These are phyloP conservation scores for Blastomyces parvus DNA, from an alignment of 2,329 filamentous ascomycete species.

Conservation along the genomic window DNA sequence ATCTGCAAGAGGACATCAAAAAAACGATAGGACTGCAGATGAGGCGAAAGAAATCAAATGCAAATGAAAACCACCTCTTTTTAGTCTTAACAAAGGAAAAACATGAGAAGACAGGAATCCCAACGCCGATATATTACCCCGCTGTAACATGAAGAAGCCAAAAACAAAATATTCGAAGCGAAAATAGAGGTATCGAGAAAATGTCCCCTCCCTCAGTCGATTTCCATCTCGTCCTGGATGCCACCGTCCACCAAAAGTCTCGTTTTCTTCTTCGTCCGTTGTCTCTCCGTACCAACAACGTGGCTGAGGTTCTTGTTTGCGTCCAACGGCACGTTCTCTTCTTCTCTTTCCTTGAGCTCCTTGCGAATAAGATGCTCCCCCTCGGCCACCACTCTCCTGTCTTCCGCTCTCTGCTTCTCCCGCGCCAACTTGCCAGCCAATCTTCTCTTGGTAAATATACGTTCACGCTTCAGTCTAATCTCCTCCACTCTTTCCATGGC, in stretches of 20 bases:
- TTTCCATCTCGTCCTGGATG: slow-evolving; percentile 39
- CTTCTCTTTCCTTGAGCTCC: slow-evolving; percentile 50
- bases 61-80: not conserved
- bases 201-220: slow-evolving; percentile 29
- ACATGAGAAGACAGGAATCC: not conserved
- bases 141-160: slow-evolving; percentile 6
- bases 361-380: slow-evolving; percentile 86
- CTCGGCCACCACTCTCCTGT: slow-evolving; percentile 80
- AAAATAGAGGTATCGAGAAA: not conserved
- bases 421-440: slow-evolving; percentile 71
- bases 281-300: slow-evolving; percentile 34
- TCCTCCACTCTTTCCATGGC: slow-evolving; percentile 87
- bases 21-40: not conserved
- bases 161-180: not conserved
- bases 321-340: slow-evolving; percentile 30
- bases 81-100: slow-evolving; percentile 2
- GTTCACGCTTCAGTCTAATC: slow-evolving; percentile 73
- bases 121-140: slow-evolving; percentile 4
- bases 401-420: slow-evolving; percentile 65
- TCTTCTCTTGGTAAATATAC: slow-evolving; percentile 86
- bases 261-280: slow-evolving; percentile 37
- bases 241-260: slow-evolving; percentile 38
- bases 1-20: not conserved
- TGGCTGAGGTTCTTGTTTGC: slow-evolving; percentile 31
- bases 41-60: not conserved